These are phyloP conservation scores for Daldinia caldariorum DNA, from an alignment of 495 filamentous ascomycete species.

Conservation along the genomic window DNA sequence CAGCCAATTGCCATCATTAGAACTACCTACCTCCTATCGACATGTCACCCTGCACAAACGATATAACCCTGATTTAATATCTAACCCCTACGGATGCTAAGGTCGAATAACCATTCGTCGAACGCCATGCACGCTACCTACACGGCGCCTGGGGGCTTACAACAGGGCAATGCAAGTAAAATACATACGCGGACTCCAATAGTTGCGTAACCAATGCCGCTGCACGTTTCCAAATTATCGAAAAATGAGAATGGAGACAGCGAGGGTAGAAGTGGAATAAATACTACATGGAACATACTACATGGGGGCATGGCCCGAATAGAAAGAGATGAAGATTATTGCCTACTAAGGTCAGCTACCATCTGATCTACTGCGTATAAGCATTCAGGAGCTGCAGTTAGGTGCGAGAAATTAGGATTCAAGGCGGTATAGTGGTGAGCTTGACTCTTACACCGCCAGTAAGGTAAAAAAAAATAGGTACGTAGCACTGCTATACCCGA, in stretches of 20 bases:
- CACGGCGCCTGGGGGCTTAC: not conserved
- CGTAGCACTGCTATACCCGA: not conserved
- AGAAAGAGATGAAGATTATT: not conserved
- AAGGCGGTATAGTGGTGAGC: not conserved
- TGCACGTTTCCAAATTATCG: not conserved
- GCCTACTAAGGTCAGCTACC: not conserved
- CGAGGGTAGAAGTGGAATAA: not conserved
- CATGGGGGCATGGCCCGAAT: not conserved
- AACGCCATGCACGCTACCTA: not conserved
- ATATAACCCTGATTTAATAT: not conserved
- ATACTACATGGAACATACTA: not conserved
- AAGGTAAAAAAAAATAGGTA: not conserved
- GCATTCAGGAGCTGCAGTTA: not conserved
- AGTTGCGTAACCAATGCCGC: not conserved
- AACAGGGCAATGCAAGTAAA: not conserved
- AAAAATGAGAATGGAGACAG: not conserved
- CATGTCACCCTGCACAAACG: not conserved
- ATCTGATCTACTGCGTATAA: not conserved
- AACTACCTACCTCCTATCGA: too few species aligned
- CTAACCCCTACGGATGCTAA: constrained; percentile 2
- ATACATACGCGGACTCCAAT: not conserved
- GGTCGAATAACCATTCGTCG: not conserved
- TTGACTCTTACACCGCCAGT: not conserved
- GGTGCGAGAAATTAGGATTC: not conserved
- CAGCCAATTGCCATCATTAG: not conserved